phyloP scores from a whole-genome alignment of 176 grass and related monocot species.

The Rhipidocladum racemiflorum region DNA sequence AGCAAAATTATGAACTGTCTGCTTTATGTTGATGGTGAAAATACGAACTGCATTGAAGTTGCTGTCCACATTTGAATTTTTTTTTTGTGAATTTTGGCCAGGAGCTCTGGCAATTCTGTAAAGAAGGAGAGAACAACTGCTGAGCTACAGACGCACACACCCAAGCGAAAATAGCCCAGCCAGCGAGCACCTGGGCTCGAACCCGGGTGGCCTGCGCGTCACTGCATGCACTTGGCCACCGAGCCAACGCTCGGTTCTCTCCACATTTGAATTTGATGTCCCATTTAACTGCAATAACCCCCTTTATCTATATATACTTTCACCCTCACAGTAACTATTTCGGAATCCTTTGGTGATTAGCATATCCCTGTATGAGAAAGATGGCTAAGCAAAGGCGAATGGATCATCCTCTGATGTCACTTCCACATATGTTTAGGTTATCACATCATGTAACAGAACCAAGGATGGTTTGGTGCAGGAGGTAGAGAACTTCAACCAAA shows the following conservation, averaged over 20 bases:
- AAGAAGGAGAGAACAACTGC: no score
- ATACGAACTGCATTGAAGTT: not conserved
- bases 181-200: no score
- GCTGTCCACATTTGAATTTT: not conserved
- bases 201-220: no score
- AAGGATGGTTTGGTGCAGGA: conserved; percentile 85
- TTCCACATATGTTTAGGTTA: conserved; percentile 44
- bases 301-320: not conserved
- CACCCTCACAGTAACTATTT: not conserved
- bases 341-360: not conserved
- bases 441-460: conserved; percentile 78
- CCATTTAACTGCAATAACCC: not conserved
- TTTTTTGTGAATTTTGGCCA: no score
- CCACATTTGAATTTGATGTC: not conserved
- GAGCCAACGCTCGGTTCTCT: no score
- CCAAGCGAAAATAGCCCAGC: no score
- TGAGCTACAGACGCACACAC: no score
- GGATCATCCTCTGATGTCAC: not conserved
- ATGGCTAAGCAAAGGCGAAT: not conserved
- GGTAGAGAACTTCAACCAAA: conserved; percentile 72
- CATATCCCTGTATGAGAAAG: not conserved
- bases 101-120: no score
- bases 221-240: no score
- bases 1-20: not conserved
- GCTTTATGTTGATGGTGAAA: not conserved